phyloP scores from a whole-genome alignment of 192 early-diverging fungal genomes.

The Backusella circina region DNA sequence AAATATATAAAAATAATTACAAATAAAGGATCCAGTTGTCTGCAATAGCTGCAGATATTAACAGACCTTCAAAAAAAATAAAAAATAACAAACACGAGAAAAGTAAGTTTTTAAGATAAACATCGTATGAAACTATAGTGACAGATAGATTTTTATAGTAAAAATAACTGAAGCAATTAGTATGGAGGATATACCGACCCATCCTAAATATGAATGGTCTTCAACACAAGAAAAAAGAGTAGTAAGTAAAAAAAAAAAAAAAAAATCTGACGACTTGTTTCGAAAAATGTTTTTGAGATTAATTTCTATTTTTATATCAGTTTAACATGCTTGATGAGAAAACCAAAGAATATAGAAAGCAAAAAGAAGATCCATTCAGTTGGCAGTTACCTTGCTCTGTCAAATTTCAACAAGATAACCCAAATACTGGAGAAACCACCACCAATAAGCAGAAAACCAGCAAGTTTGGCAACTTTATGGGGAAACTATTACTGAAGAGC shows the following conservation, averaged over 20 bases:
- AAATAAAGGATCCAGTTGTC: background rate
- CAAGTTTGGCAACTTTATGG: constrained; percentile 15
- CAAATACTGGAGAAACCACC: background rate
- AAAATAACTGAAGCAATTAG: background rate
- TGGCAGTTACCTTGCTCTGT: background rate
- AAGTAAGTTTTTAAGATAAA: background rate
- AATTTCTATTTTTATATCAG: background rate
- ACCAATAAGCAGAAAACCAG: background rate
- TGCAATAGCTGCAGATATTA: background rate
- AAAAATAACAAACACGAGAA: background rate
- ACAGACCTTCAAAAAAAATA: background rate
- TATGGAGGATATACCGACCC: constrained; percentile 5
- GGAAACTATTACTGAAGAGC: constrained; percentile 10
- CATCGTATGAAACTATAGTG: background rate
- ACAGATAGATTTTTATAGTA: background rate
- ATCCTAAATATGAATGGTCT: background rate
- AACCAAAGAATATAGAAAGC: background rate
- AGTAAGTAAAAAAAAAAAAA: background rate
- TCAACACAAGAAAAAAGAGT: background rate
- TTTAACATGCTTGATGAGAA: constrained; percentile 1
- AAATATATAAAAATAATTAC: background rate
- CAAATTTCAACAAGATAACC: background rate
- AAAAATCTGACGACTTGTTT: background rate
- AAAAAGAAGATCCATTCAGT: background rate
- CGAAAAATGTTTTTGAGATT: background rate